Base-by-base conservation (phyloP, 176 grass and related monocot genomes). In the Oryza meyeriana region DNA sequence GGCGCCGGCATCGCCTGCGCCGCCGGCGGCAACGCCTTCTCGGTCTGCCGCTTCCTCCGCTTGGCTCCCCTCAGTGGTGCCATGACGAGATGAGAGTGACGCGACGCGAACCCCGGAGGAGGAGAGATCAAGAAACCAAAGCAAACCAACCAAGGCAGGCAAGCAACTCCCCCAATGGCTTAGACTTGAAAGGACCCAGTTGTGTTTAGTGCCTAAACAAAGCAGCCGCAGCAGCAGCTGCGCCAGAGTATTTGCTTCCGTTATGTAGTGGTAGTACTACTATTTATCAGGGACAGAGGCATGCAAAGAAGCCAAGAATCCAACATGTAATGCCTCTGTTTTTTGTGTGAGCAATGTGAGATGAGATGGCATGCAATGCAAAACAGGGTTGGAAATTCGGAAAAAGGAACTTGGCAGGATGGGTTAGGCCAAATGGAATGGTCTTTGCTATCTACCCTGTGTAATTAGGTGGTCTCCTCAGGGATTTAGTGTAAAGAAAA, bases 21-120 rank as follows among this genome's bases (percentile, higher is more conserved):
- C 78, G 79, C 59, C 26, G 55, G 22, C 59, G 81, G 59, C 36
- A 62, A 68, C 72, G 75, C 69, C 79, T 39, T 61, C 38, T 86
- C 88, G 14, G 83, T 82, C 52, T 81, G 78, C 20, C 79, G 62
- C 75, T 87, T 90, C 90, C 81, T 88, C 58, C 86, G 85, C 85
- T 84, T 95, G 30, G 85, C 86, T 42, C 93, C 87, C 86, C 87
- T 80, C 44, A 92, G 42, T 12, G 93, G 79, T 20, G 87, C 90
- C 93, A 95, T 95, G 81, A 85, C 63, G 69, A 75, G 44, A 45
- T 27, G 24, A 26, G 32, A 58, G 74, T 14, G 33, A 52, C 50
- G 55, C 39, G 69, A 41, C 22, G 80, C 80, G 25, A 20, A 66
- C 64, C 31, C 68, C 59, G 78, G 71, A 55, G 50, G 50, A 55